Base-by-base conservation (phyloP, 2,329 filamentous ascomycete species). In the Colletotrichum lentis region DNA sequence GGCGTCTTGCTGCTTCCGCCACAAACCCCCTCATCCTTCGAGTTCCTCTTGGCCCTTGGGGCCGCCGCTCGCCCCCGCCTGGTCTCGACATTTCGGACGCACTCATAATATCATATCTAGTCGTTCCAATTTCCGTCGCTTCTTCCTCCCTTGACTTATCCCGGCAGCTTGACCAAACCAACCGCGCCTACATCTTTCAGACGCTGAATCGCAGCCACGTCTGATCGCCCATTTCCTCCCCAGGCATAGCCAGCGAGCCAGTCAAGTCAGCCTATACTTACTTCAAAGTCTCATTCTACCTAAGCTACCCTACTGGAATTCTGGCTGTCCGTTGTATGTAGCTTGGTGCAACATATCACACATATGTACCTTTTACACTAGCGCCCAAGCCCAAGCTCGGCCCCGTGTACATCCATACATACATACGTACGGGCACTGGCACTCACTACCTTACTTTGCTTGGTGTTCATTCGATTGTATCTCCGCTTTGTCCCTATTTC, bases 281-380 rank as follows among this genome's bases (percentile, higher is more conserved):
- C 27, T 31, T 31, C 18, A 11, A 11, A 31, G 56, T 59, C 46
- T 41, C 35, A 60, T 37, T 35, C n/a, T n/a, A n/a, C n/a, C n/a
- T 39, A n/a, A 31, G n/a, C 43, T 49, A 31, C 27, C 27, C 8
- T 8, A 10, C 27, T 31, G 27, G 27, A 31, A 31, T 8, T 8
- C 52, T 44, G 20, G 24, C 35, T 54, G 50, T 37, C 54, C 61
- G 35, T 55, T 12, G 22, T 41, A 31, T 31, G 27, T 31, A 31
- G 27, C 27, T 31, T 31, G 27, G 27, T 56, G 41, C 55, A 46
- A 44, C 39, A 44, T 50, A 44, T 64, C 61, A 63, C 65, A 37
- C 55, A 61, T 53, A n/a, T n/a, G n/a, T n/a, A 65, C 62, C 62
- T 65, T 65, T 60, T 49, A 69, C 49, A 66, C 62, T 61, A 66